Conservation (phyloP, 2,329 filamentous ascomycete species). For the Colletotrichum cordylinicola region DNA sequence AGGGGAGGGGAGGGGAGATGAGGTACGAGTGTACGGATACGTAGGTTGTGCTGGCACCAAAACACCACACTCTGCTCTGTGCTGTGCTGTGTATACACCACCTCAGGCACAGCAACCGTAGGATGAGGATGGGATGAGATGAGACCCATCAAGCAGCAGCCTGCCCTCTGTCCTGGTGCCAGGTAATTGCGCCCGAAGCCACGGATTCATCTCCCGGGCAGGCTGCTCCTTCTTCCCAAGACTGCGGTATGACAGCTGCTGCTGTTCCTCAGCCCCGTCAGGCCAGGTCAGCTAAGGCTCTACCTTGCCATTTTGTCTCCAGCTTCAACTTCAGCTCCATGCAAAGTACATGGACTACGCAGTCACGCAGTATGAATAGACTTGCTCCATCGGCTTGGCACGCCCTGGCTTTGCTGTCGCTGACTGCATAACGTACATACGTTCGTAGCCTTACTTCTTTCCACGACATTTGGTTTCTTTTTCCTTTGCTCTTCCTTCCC, state of each 20-base stretch:
- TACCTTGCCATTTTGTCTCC: not conserved
- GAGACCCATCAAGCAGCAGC: not conserved
- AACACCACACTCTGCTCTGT: not conserved
- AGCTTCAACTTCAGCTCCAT: not conserved
- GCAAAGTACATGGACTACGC: too few relatives aligned
- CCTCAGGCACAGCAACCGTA: not conserved
- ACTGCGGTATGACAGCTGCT: not conserved
- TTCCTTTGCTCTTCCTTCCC: not conserved
- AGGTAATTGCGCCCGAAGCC: constrained; percentile 2
- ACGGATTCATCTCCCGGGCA: not conserved
- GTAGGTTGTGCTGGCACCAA: not conserved
- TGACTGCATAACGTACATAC: not conserved
- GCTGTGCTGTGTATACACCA: not conserved
- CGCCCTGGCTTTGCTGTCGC: not conserved
- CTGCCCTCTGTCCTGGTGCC: not conserved
- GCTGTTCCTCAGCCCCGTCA: not conserved
- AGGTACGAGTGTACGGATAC: not conserved
- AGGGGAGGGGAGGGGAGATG: not conserved
- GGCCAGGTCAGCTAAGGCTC: not conserved
- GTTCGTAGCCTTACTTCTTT: not conserved
- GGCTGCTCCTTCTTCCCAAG: not conserved
- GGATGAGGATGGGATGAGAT: not conserved
- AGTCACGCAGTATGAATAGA: not conserved
- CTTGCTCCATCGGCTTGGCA: not conserved
- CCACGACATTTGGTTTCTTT: not conserved